Evolutionary conservation across 2,329 filamentous ascomycete species (phyloP), one percentile per base, ranked within the genome.

Genomic region (Colletotrichum musicola): DNA sequence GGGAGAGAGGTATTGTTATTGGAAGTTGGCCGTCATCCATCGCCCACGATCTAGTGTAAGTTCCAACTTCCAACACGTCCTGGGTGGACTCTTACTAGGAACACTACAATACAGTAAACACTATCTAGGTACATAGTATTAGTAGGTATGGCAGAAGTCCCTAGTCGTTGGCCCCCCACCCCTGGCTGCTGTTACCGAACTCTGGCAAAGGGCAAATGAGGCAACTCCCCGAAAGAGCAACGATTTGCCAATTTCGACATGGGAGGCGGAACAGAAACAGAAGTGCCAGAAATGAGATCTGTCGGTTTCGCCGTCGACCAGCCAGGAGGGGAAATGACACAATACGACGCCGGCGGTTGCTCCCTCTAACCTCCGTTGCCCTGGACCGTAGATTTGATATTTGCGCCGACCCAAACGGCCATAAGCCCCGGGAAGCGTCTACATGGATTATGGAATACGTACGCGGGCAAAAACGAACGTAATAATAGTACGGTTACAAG

Each of bases 131-230:
- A 25, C 3, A 4, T n/a, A n/a, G n/a, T n/a, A n/a, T n/a, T n/a
- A n/a, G n/a, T 25, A 25, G 22, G 22, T 35, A 10, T 35, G 7
- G 7, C 4, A 35, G 30, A 35, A 3, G 30, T 35, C 2, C 30
- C 30, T 9, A 35, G 10, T 25, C 22, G 22, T 25, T 25, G 16
- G 1, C 44, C 44, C 18, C 46, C 18, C 12, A 20, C 49, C 64
- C 54, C 64, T 64, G 54, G 35, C 20, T 25, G 46, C 4, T 62
- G 42, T 40, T 63, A 47, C 51, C 42, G 16, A 54, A 44, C 18
- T 56, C 40, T 60, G 62, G 66, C 54, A 42, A 40, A 18, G 35
- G 55, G 65, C 62, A 69, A 66, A 69, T 69, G 62, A 69, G 65
- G 38, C 62, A 30, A 53, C 35, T 50, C 16, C 44, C 62, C 16